These are phyloP conservation scores for Lactarius hatsudake DNA, from an alignment of 768 basidiomycete species.

Conservation along the genomic window DNA sequence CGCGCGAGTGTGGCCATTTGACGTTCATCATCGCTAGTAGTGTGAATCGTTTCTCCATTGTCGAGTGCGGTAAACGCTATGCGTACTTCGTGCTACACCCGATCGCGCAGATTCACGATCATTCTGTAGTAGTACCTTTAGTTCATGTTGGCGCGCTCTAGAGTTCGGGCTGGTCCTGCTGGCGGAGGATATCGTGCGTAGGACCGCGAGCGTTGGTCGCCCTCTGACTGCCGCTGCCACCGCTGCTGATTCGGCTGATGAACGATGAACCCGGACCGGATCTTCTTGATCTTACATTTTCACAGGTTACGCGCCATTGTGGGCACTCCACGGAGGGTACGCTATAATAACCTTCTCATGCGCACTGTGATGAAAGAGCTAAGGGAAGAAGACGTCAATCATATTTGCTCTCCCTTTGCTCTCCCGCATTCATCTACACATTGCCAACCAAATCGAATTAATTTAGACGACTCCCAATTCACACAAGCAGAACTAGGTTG, in stretches of 20 bases:
- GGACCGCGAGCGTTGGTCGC: slow-evolving; percentile 14
- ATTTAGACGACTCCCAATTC: no score
- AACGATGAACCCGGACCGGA: slow-evolving; percentile 8
- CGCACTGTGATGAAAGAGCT: no score
- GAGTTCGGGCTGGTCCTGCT: slow-evolving; percentile 24
- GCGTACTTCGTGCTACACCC: neutral
- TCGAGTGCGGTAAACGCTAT: no score
- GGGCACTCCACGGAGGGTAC: neutral
- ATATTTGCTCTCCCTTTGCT: no score
- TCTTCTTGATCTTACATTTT: neutral
- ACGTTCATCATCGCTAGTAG: no score
- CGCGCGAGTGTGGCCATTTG: no score
- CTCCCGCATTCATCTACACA: no score
- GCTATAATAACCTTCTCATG: neutral
- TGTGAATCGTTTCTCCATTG: no score
- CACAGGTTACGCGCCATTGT: neutral
- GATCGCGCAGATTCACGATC: neutral
- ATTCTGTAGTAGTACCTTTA: slow-evolving; percentile 23
- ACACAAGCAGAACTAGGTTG: neutral
- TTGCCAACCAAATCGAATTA: no score
- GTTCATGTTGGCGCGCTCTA: slow-evolving; percentile 30
- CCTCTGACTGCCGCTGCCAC: slow-evolving; percentile 18
- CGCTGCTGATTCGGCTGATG: slow-evolving; percentile 18
- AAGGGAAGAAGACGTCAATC: no score
- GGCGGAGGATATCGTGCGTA: slow-evolving; percentile 18